Base-by-base conservation (phyloP, 78 protist genomes). In the Ministeria vibrans region DNA sequence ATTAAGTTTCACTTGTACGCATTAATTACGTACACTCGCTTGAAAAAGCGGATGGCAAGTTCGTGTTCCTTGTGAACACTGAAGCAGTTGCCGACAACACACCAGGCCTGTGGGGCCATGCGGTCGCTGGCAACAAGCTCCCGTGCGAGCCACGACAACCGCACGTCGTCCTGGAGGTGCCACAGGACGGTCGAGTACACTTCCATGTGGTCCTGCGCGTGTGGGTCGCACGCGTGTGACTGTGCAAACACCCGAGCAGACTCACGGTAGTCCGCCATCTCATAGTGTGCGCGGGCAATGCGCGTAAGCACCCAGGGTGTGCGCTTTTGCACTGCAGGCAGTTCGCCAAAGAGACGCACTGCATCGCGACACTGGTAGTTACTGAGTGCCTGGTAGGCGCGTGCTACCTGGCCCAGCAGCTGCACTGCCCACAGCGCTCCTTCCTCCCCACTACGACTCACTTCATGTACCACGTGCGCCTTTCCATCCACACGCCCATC, bases 71-170 rank as follows among this genome's bases (percentile, higher is more conserved):
- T 27, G 44, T 86, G 88, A 28, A 79, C 69, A 11, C 69, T 20
- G 80, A 81, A 81, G 85, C 79, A 64, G 85, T 88, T 84, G 32
- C 89, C 92, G n/a, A 72, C 51, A n/a, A 66, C 84, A 42, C 86
- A 82, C 89, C 88, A 82, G 18, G 88, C 30, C 77, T 83, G 77
- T 7, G 91, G 85, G 22, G 83, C 44, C n/a, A n/a, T n/a, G 18
- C 79, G 77, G 44, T 78, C 76, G 34, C 25, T 11, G 6, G 36
- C 77, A 25, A 78, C 34, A 59, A 84, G 23, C 73, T 51, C 61
- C 38, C 36, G 63, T 20, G 87, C 84, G 46, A 86, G 74, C 53
- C 4, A 3, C 18, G 81, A 41, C 36, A 86, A 45, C 70, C 46
- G 84, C 0, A 22, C 27, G 0, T 66, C 88, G 62, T 73, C 25